phyloP scores from a whole-genome alignment of 2,329 filamentous ascomycete genomes.

The Bimuria novae-zelandiae region DNA sequence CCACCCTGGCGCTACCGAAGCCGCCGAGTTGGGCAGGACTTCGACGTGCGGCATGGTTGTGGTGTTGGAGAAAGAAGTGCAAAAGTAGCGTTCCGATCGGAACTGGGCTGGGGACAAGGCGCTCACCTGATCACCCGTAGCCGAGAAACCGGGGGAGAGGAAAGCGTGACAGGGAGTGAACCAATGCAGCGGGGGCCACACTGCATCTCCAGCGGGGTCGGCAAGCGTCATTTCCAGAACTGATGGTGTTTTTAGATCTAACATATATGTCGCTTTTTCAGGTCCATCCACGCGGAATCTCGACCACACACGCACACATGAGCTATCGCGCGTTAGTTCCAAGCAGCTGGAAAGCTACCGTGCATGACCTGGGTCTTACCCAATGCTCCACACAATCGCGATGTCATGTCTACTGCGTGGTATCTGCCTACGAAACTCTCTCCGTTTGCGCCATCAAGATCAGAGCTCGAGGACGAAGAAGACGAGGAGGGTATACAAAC shows the following conservation, averaged over 20 bases:
- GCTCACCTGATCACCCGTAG: constrained; percentile 16
- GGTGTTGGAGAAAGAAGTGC: not conserved
- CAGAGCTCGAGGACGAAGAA: constrained; percentile 52
- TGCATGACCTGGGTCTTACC: constrained; percentile 57
- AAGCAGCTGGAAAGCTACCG: constrained; percentile 53
- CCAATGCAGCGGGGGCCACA: no score
- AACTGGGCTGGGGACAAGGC: not conserved
- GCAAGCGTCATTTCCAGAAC: no score
- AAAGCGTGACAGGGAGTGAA: no score
- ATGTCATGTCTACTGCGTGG: constrained; percentile 54
- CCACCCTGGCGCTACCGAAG: constrained; percentile 80
- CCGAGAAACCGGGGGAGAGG: constrained; percentile 11
- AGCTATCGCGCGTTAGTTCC: constrained; percentile 55
- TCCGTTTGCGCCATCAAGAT: constrained; percentile 47
- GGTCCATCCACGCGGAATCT: no score
- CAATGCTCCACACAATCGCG: constrained; percentile 54
- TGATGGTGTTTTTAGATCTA: no score
- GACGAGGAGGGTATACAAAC: constrained; percentile 52
- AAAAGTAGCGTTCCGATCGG: not conserved
- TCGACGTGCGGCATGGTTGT: constrained; percentile 72
- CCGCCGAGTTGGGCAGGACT: constrained; percentile 73
- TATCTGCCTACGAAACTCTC: constrained; percentile 49
- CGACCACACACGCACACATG: no score
- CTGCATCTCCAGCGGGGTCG: no score
- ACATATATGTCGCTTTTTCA: no score